Percentiles rank a stretch among this genome's conserved stretches.
These are phyloP conservation scores for Wickerhamiella hasegawae DNA, from an alignment of 805 yeast genomes.

Conservation along the genomic window DNA sequence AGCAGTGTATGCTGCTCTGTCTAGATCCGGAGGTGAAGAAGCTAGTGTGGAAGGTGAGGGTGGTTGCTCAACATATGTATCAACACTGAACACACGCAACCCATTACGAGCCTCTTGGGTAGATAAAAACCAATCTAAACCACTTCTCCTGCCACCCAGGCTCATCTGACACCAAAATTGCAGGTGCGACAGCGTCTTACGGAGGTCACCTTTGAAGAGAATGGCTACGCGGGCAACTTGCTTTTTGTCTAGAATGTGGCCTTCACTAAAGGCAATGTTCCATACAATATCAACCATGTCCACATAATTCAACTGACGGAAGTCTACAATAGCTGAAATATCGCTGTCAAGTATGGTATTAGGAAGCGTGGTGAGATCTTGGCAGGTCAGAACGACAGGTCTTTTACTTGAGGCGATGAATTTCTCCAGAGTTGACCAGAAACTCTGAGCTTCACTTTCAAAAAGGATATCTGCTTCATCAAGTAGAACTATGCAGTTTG, in stretches of 20 bases:
- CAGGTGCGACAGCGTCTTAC: constrained; percentile 15
- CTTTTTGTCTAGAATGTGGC: constrained; percentile 16
- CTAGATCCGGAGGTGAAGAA: not conserved
- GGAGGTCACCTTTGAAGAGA: constrained; percentile 16
- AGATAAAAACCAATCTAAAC: constrained; percentile 20
- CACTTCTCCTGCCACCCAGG: constrained; percentile 19
- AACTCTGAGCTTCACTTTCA: constrained; percentile 51
- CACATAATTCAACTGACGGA: constrained; percentile 10
- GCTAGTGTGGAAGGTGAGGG: constrained; percentile 2
- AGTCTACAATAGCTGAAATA: constrained; percentile 24
- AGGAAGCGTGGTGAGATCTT: constrained; percentile 22
- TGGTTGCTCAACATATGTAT: constrained; percentile 9
- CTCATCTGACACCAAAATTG: constrained; percentile 25
- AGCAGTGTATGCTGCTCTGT: not conserved
- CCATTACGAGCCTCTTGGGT: constrained; percentile 8
- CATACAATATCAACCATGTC: constrained; percentile 16
- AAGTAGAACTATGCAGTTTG: constrained; percentile 54
- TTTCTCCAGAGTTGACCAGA: constrained; percentile 60
- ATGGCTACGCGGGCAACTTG: constrained; percentile 12
- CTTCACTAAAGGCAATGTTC: constrained; percentile 23
- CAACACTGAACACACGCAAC: constrained; percentile 13
- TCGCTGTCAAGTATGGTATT: not conserved
- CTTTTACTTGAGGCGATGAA: constrained; percentile 45
- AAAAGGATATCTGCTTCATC: constrained; percentile 79
- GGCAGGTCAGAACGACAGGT: constrained; percentile 57